Evolutionary conservation across 257 asterid species (phyloP), one percentile per base, ranked within the genome.

Genomic region (Nicotiana tabacum): DNA sequence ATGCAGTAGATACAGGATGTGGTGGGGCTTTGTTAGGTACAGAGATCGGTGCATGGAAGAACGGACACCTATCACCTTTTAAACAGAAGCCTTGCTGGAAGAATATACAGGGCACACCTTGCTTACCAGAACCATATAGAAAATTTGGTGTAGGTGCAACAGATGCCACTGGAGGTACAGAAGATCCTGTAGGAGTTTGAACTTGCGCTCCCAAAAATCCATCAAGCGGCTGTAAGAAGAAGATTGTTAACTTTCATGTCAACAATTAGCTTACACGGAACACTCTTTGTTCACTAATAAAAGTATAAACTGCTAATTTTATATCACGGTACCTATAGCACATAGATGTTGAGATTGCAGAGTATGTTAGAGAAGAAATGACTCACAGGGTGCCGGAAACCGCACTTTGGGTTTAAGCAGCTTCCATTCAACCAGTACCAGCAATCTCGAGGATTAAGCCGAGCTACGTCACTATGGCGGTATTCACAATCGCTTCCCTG

Each of bases 371-470:
- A 0, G 43, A 74, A 4, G 80, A 74, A 53, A 53, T 66, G 66
- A 89, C 98, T 92, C 74, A 95, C 98, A 88, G 98, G 97, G 90
- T 95, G 98, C 53, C 98, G 93, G 78, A 93, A 93, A 1, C 82
- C 89, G 51, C 98, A 95, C 88, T 92, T 95, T 7, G 94, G 92
- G 81, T 92, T 95, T 84, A 95, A 90, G 94, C 98, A 95, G 87
- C 88, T 95, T 81, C 97, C 92, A n/a, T 92, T 82, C 68, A 92
- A 74, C 98, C 98, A 95, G 89, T 61, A 95, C 83, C 84, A 93
- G 90, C 98, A 95, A 90, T 93, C 98, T 85, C 96, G 90, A 30
- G 98, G 98, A 82, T 95, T 95, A 66, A 95, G 83, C 85, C 98
- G 88, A 9, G 98, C 98, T 78, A 65, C 8, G 48, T 95, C 98